Evolutionary conservation across 31 red algal genomes (phyloP).

Genomic region (Endocladia muricata): DNA sequence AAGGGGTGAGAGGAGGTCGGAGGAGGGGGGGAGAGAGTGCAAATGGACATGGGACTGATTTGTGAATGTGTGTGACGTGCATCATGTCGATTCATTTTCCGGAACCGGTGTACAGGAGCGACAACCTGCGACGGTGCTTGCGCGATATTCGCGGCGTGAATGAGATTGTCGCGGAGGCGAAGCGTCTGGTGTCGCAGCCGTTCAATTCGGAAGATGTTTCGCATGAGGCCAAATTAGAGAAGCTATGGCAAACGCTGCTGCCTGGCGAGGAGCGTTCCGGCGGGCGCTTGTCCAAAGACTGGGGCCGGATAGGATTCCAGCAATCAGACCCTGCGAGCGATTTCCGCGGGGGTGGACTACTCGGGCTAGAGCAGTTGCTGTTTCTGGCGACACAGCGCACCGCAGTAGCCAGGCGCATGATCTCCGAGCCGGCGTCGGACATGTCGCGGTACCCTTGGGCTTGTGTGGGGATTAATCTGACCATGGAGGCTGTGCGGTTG

Average conservation of each 20-base stretch:
- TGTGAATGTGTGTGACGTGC: too few species aligned
- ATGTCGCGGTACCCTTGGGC: slow-evolving; percentile 74
- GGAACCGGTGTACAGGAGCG: background rate
- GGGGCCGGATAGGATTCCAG: slow-evolving; percentile 89
- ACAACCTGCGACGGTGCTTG: slow-evolving; percentile 27
- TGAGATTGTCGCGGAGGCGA: background rate
- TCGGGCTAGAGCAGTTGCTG: slow-evolving; percentile 68
- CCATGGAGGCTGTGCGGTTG: slow-evolving; percentile 41
- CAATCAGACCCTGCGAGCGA: slow-evolving; percentile 88
- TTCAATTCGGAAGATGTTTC: slow-evolving; percentile 16
- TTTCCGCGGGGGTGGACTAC: slow-evolving; percentile 82
- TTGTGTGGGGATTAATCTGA: slow-evolving; percentile 77
- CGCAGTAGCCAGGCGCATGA: slow-evolving; percentile 54
- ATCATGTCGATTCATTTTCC: background rate
- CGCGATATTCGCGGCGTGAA: slow-evolving; percentile 36
- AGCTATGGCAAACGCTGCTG: slow-evolving; percentile 42
- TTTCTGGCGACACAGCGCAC: slow-evolving; percentile 50
- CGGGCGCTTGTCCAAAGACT: slow-evolving; percentile 59
- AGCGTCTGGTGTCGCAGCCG: background rate
- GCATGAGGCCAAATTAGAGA: slow-evolving; percentile 49
- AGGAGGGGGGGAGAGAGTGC: too few species aligned
- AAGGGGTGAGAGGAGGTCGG: too few species aligned
- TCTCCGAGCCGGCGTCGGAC: slow-evolving; percentile 48
- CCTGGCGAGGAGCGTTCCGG: slow-evolving; percentile 18
- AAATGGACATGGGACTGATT: too few species aligned